Conservation (phyloP, 2,329 filamentous ascomycete species). For the Kalaharituber pfeilii region DNA sequence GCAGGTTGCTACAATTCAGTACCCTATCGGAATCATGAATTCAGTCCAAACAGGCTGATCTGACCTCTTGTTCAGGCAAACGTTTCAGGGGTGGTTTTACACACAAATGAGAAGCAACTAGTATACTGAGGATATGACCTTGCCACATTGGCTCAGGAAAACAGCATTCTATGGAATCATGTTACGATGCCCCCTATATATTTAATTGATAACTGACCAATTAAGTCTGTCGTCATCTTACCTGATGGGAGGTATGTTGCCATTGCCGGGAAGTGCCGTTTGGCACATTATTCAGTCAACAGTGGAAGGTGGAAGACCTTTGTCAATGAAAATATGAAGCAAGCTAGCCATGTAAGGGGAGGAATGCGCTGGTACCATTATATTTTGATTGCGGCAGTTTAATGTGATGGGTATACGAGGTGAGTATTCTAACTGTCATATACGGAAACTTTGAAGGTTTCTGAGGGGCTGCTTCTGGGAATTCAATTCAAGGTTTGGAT, state of each 20-base stretch:
- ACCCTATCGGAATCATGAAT: constrained; percentile 1
- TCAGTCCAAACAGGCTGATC: constrained; percentile 2
- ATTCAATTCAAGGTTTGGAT: constrained; percentile 72
- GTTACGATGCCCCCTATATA: constrained; percentile 72
- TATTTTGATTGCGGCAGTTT: constrained; percentile 78
- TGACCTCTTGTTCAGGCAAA: constrained; percentile 50
- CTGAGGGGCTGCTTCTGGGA: constrained; percentile 83
- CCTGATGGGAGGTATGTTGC: constrained; percentile 86
- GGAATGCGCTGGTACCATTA: constrained; percentile 99
- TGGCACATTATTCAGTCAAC: constrained; percentile 89
- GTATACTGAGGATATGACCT: constrained; percentile 87
- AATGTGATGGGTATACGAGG: constrained; percentile 63
- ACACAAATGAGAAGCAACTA: constrained; percentile 75
- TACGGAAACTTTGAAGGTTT: constrained; percentile 21
- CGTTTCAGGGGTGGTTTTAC: constrained; percentile 70
- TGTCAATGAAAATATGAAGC: constrained; percentile 59
- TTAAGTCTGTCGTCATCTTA: constrained; percentile 71
- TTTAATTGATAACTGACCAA: constrained; percentile 82
- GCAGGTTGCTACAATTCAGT: constrained; percentile 70
- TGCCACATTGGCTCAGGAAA: constrained; percentile 78
- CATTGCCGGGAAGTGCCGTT: constrained; percentile 73
- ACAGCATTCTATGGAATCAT: constrained; percentile 77
- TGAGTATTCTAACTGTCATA: constrained; percentile 27
- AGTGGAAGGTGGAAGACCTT: constrained; percentile 96
- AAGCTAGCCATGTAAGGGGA: constrained; percentile 78